Base-by-base conservation (phyloP, 2,329 filamentous ascomycete species). In the Diplocarpon rosae region DNA sequence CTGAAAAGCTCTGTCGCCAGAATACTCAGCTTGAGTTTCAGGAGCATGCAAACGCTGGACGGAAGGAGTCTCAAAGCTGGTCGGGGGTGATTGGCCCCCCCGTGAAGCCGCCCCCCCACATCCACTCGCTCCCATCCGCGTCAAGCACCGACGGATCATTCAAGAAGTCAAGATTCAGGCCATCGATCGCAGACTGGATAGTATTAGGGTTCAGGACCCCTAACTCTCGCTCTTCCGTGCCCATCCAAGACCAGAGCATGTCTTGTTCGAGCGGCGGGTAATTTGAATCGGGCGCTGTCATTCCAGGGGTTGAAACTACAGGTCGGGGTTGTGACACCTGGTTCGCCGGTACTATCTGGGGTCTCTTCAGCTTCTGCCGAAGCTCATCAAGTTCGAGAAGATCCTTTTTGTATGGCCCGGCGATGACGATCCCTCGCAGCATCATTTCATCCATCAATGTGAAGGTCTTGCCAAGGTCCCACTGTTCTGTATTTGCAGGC, bases 381-480 rank as follows among this genome's bases (percentile, higher is more conserved):
- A 42, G 24, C 4, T 28, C 33, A 17, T 42, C 39, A 8, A 42
- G 3, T 36, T 42, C 39, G 6, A 27, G n/a, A 1, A 36, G 32
- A 17, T 42, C 32, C 14, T 42, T 36, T 31, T 42, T 42, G 31
- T 42, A 42, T n/a, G 39, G 39, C 8, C 32, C 32, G 29, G 39
- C 39, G 20, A 42, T 7, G 3, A 42, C 15, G 3, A 42, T 42
- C 3, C 39, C 39, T 28, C 39, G 39, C 39, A 35, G n/a, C n/a
- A 17, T 36, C 32, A 42, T 42, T 33, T 42, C 39, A 13, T 42
- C 39, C 31, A 42, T 42, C 15, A 35, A 24, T 9, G 12, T 17
- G 13, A 42, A 42, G n/a, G 14, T 35, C 24, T 36, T 42, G 32
- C 32, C n/a, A 6, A 36, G 15, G 7, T 42, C 39, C 39, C 39